A percentile compares a stretch with the other conserved stretches of the same genome.
Conservation (phyloP, 2,329 filamentous ascomycete genomes). For the Pestalotiopsis sp. region DNA sequence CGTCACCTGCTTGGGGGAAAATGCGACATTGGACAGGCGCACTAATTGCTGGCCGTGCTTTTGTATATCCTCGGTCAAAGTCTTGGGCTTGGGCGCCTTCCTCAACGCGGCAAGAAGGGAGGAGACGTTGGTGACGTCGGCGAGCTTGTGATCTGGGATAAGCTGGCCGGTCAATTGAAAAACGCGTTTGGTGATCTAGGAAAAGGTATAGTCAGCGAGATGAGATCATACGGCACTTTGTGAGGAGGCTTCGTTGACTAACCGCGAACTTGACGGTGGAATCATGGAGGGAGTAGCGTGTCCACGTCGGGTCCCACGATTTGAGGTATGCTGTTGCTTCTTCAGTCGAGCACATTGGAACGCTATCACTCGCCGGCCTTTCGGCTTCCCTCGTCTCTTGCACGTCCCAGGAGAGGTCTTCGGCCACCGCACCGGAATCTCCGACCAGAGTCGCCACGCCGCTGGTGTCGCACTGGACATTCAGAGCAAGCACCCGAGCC, state of each 20-base stretch:
- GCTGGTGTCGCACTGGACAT: constrained; percentile 38
- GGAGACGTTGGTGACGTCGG: constrained; percentile 52
- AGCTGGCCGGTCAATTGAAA: constrained; percentile 78
- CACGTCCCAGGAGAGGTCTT: constrained; percentile 29
- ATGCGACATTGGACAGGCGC: constrained; percentile 66
- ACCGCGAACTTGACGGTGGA: constrained; percentile 71
- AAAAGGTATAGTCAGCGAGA: constrained; percentile 15
- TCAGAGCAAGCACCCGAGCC: constrained; percentile 33
- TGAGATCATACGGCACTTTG: not conserved
- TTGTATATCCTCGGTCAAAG: constrained; percentile 63
- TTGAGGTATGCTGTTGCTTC: constrained; percentile 44
- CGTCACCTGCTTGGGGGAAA: constrained; percentile 65
- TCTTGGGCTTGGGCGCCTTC: constrained; percentile 55
- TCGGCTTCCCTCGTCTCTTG: constrained; percentile 21
- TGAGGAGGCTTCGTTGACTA: constrained; percentile 35
- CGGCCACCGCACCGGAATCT: constrained; percentile 33
- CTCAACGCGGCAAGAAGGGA: constrained; percentile 55
- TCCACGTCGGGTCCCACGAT: constrained; percentile 58
- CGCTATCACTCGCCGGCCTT: not conserved
- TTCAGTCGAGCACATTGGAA: constrained; percentile 27
- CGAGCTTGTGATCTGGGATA: constrained; percentile 70
- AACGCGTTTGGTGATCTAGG: constrained; percentile 76
- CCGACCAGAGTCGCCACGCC: constrained; percentile 41
- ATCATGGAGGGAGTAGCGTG: constrained; percentile 56
- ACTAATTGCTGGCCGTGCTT: constrained; percentile 33